A percentile compares a stretch with the other conserved stretches of the same genome.
These are phyloP conservation scores for Aspergillus japonicus DNA, from an alignment of 2,329 filamentous ascomycete species.

Conservation along the genomic window DNA sequence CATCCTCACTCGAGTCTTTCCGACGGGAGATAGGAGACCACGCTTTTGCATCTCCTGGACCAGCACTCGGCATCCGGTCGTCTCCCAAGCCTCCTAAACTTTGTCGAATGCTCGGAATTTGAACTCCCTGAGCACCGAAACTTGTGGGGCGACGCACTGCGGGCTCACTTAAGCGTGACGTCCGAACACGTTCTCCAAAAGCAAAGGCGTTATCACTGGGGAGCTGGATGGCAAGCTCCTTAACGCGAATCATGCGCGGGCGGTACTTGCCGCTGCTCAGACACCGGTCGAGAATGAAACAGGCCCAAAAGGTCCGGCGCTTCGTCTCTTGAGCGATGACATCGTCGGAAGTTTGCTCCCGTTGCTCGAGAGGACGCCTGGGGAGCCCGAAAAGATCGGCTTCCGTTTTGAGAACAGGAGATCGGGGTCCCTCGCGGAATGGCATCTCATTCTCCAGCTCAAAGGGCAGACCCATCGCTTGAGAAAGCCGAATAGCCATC, in stretches of 20 bases:
- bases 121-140: constrained; percentile 42
- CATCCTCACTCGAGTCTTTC: constrained; percentile 42
- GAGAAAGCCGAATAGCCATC: constrained; percentile 47
- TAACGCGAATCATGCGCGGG: constrained; percentile 52
- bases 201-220: constrained; percentile 57
- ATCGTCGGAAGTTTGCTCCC: constrained; percentile 44
- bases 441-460: constrained; percentile 50
- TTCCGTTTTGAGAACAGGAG: constrained; percentile 38
- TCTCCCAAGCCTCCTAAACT: constrained; percentile 39
- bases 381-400: constrained; percentile 40
- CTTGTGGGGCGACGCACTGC: constrained; percentile 38
- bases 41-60: constrained; percentile 33
- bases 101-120: constrained; percentile 45
- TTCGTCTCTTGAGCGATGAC: constrained; percentile 56
- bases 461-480: constrained; percentile 47
- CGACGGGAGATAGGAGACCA: constrained; percentile 42
- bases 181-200: constrained; percentile 55
- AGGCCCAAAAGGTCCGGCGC: constrained; percentile 59
- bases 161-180: constrained; percentile 49
- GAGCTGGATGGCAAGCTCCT: constrained; percentile 54
- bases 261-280: constrained; percentile 56
- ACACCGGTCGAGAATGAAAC: constrained; percentile 57
- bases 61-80: constrained; percentile 38
- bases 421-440: constrained; percentile 44
- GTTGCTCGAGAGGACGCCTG: constrained; percentile 31